A percentile compares a stretch with the other conserved stretches of the same genome.
These are phyloP conservation scores for Metschnikowia gruessii DNA, from an alignment of 805 yeast genomes.

Conservation along the genomic window DNA sequence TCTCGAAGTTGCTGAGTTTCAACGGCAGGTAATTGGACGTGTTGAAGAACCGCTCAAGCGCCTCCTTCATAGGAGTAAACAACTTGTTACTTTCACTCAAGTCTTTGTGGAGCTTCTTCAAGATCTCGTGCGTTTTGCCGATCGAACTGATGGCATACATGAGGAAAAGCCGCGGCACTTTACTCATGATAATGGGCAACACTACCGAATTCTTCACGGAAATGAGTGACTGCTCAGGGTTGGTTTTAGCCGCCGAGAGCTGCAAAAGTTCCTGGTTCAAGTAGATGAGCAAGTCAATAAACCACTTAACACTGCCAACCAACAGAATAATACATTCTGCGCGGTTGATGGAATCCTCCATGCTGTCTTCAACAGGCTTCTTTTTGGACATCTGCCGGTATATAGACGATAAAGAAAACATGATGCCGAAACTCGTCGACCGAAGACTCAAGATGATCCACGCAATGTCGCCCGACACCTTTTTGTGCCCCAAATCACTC, in stretches of 20 bases:
- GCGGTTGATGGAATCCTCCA: slow-evolving; percentile 53
- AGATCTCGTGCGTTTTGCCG: slow-evolving; percentile 56
- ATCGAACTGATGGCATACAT: slow-evolving; percentile 66
- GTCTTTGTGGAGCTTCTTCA: slow-evolving; percentile 55
- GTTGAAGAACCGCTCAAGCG: slow-evolving; percentile 48
- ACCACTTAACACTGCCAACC: slow-evolving; percentile 84
- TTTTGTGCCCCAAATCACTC: slow-evolving; percentile 43
- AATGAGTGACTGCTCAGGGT: slow-evolving; percentile 21
- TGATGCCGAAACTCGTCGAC: slow-evolving; percentile 65
- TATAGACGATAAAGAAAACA: slow-evolving; percentile 57
- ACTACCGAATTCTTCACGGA: slow-evolving; percentile 42
- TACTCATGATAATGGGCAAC: slow-evolving; percentile 59
- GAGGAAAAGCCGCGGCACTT: slow-evolving; percentile 66
- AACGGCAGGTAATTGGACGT: slow-evolving; percentile 52
- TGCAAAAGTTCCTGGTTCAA: slow-evolving; percentile 70
- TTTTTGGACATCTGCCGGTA: slow-evolving; percentile 66
- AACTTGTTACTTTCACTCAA: slow-evolving; percentile 39
- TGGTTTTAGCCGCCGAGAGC: slow-evolving; percentile 28
- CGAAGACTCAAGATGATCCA: slow-evolving; percentile 66
- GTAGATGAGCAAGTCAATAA: slow-evolving; percentile 70
- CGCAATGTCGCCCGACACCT: slow-evolving; percentile 48
- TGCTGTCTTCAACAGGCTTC: slow-evolving; percentile 48
- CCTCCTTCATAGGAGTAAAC: slow-evolving; percentile 50
- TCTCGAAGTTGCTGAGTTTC: slow-evolving; percentile 55
- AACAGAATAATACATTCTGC: slow-evolving; percentile 60